These are phyloP conservation scores for Phyllosticta paracitricarpa DNA, from an alignment of 2,329 filamentous ascomycete genomes.

Conservation along the genomic window DNA sequence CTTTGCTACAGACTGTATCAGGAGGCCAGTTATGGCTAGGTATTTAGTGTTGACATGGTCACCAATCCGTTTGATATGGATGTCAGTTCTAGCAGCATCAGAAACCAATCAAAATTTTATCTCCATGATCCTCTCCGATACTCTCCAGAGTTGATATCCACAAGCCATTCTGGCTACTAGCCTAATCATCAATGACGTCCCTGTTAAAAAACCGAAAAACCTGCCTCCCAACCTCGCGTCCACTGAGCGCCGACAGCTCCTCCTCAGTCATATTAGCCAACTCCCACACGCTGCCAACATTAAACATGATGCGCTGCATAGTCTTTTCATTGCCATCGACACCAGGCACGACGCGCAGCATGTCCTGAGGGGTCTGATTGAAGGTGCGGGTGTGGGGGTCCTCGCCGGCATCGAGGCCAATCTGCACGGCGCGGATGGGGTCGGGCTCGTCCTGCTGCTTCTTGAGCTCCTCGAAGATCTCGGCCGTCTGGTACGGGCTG, in stretches of 20 bases:
- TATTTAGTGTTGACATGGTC: background rate
- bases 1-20: background rate
- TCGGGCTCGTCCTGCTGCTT: conserved; percentile 84
- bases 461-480: conserved; percentile 93
- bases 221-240: conserved; percentile 64
- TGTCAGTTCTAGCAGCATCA: background rate
- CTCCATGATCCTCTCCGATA: background rate
- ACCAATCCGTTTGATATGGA: background rate
- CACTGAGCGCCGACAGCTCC: conserved; percentile 65
- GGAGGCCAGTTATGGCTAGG: no score
- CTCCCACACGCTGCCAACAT: conserved; percentile 67
- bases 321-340: conserved; percentile 61
- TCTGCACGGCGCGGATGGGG: conserved; percentile 72
- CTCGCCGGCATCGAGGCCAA: conserved; percentile 60
- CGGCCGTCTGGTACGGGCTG: conserved; percentile 88
- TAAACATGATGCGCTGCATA: conserved; percentile 59
- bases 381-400: conserved; percentile 54
- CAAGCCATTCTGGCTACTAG: background rate
- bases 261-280: conserved; percentile 75
- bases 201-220: conserved; percentile 73
- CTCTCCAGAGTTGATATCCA: background rate
- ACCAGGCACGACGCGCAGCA: conserved; percentile 76
- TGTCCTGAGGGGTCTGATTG: conserved; percentile 79
- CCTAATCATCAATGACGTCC: conserved; percentile 31
- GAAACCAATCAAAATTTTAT: background rate